Base-by-base conservation (phyloP, 371 early-diverging fungal species). In the Circinella minor region DNA sequence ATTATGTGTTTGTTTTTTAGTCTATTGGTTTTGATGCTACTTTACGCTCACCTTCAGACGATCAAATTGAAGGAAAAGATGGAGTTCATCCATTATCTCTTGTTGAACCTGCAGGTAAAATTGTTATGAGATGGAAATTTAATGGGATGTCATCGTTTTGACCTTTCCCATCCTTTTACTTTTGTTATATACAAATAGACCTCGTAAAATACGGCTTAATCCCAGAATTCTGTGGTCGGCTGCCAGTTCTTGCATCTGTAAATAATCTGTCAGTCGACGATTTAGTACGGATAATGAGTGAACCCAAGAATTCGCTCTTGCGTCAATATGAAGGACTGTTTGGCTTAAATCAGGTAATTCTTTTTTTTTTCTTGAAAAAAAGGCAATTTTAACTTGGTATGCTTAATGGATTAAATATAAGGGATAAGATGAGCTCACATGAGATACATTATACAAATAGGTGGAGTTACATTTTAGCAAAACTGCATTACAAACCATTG, bases 161-260 rank as follows among this genome's bases (percentile, higher is more conserved):
- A 27, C 27, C 27, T 27, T 27, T 27, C 27, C 27, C 27, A 27
- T 27, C 2, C 27, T 27, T 27, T 27, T 27, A 27, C 2, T 27
- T 27, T 2, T 27, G 27, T 27, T 61, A 2, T 51, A 51, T 61
- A 18, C 14, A 47, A 36, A 11, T 77, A 71, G 97, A 96, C 78
- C 76, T 96, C 69, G 90, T 95, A 65, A 90, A 91, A 68, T 96
- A 89, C 78, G 97, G 97, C 0, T 76, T 96, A 39, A 96, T 96
- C 62, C 96, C 96, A 2, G 97, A 96, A 78, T 95, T 96, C 70
- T 91, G 96, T 43, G 96, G 96, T 36, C 84, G 97, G 48, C 68
- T 96, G 15, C 96, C 96, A 3, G 92, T 95, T n/a, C 76, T 95
- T n/a, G 93, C 96, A 8, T 87, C 87, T 65, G 93, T 95, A 27